phyloP scores from a whole-genome alignment of 352 stramenopile species.

The Phytophthora sp. region DNA sequence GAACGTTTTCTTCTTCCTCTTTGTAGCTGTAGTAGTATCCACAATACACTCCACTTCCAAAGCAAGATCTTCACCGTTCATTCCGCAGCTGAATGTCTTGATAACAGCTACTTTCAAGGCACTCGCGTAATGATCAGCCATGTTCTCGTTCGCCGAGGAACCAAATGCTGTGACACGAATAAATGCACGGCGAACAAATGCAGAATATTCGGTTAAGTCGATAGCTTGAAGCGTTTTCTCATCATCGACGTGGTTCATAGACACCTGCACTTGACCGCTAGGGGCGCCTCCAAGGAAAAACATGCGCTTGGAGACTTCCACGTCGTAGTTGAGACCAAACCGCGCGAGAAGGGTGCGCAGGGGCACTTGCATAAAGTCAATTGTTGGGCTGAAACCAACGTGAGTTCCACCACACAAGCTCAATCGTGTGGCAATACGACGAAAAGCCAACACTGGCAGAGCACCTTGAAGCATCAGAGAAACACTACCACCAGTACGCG shows the following conservation, averaged over 20 bases:
- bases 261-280: slow-evolving; percentile 48
- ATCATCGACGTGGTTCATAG: slow-evolving; percentile 22
- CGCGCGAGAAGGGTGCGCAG: slow-evolving; percentile 45
- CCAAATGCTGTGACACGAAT: slow-evolving; percentile 57
- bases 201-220: slow-evolving; percentile 43
- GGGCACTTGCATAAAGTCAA: slow-evolving; percentile 67
- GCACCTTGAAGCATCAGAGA: slow-evolving; percentile 74
- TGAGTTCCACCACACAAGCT: slow-evolving; percentile 62
- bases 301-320: slow-evolving; percentile 51
- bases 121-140: slow-evolving; percentile 45
- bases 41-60: slow-evolving; percentile 41
- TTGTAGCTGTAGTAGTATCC: slow-evolving; percentile 26
- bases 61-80: not conserved
- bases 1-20: slow-evolving; percentile 21
- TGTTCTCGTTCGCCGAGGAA: slow-evolving; percentile 36
- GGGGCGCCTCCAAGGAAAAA: slow-evolving; percentile 52
- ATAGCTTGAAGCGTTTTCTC: slow-evolving; percentile 39
- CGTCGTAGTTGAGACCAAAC: slow-evolving; percentile 46
- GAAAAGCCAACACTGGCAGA: slow-evolving; percentile 56
- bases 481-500: slow-evolving; percentile 60
- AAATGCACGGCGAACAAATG: slow-evolving; percentile 39
- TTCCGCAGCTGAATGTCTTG: slow-evolving; percentile 16
- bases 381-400: slow-evolving; percentile 62
- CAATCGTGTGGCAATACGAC: slow-evolving; percentile 32
- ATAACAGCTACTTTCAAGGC: slow-evolving; percentile 39